Conservation (phyloP, 2,329 filamentous ascomycete species). For the Sporothrix euskadiensis region DNA sequence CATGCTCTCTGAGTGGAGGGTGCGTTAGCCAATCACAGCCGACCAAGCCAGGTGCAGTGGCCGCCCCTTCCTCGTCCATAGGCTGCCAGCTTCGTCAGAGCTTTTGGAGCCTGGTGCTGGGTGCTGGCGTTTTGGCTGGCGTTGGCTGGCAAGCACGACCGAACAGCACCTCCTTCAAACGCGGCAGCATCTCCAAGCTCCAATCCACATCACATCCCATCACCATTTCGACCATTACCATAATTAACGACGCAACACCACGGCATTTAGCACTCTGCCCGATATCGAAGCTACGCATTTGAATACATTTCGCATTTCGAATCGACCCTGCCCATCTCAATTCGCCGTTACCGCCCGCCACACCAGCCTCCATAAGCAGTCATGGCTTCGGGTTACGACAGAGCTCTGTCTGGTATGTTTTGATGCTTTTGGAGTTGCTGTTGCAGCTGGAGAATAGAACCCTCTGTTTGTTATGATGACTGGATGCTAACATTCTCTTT, state of each 20-base stretch:
- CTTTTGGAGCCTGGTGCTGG: conserved; percentile 33
- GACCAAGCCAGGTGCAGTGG: background rate
- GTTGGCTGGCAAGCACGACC: conserved; percentile 15
- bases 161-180: conserved; percentile 26
- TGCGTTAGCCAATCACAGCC: background rate
- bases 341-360: background rate
- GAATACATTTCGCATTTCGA: background rate
- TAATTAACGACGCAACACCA: background rate
- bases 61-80: conserved; percentile 15
- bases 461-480: too few species aligned
- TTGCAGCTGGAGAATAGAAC: too few species aligned
- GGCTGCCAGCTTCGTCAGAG: conserved; percentile 34
- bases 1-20: background rate
- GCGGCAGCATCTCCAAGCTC: conserved; percentile 21
- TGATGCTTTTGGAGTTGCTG: too few species aligned
- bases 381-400: conserved; percentile 96
- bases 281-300: background rate
- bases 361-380: conserved; percentile 8
- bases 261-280: background rate
- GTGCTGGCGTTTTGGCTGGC: conserved; percentile 11
- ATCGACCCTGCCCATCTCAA: background rate
- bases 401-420: conserved; percentile 92
- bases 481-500: conserved; percentile 13
- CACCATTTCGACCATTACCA: background rate
- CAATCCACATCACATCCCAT: conserved; percentile 7